These are phyloP conservation scores for Aristolochia californica DNA, from an alignment of 164 flowering plant species.

Conservation along the genomic window DNA sequence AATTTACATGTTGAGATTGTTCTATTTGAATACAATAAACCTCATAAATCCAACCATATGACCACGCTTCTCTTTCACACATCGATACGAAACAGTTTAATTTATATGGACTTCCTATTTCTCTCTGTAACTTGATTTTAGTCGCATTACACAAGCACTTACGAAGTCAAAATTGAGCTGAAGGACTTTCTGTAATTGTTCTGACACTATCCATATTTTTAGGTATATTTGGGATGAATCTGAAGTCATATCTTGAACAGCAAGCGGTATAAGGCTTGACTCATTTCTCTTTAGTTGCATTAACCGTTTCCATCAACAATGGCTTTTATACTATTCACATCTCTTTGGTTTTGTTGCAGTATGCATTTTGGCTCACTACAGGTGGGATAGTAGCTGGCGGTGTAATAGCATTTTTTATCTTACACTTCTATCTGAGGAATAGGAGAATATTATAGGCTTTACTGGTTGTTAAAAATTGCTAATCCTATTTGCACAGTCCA, in stretches of 20 bases:
- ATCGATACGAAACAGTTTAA: too few species aligned
- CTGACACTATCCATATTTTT: slow-evolving; percentile 5
- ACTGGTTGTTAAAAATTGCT: too few species aligned
- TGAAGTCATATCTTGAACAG: slow-evolving; percentile 92
- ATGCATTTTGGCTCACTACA: slow-evolving; percentile 91
- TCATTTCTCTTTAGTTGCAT: background rate
- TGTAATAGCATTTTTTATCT: slow-evolving; percentile 56
- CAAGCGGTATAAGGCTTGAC: slow-evolving; percentile 46
- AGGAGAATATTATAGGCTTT: slow-evolving; percentile 53
- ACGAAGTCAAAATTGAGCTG: too few species aligned
- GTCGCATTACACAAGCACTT: too few species aligned
- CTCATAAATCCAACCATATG: too few species aligned
- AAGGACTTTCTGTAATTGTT: too few species aligned
- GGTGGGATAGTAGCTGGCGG: slow-evolving; percentile 75
- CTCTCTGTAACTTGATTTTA: too few species aligned
- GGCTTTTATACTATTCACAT: background rate
- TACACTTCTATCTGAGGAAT: slow-evolving; percentile 62
- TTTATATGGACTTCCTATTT: too few species aligned
- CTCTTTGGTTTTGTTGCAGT: slow-evolving; percentile 36
- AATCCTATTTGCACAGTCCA: too few species aligned
- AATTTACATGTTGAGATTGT: too few species aligned
- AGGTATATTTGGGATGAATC: slow-evolving; percentile 99
- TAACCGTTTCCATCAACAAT: background rate
- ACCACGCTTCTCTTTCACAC: too few species aligned
- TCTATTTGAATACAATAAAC: background rate